Evolutionary conservation across 208 protist species (phyloP), one percentile per base, ranked within the genome.

Genomic region (Strigomonas galati): DNA sequence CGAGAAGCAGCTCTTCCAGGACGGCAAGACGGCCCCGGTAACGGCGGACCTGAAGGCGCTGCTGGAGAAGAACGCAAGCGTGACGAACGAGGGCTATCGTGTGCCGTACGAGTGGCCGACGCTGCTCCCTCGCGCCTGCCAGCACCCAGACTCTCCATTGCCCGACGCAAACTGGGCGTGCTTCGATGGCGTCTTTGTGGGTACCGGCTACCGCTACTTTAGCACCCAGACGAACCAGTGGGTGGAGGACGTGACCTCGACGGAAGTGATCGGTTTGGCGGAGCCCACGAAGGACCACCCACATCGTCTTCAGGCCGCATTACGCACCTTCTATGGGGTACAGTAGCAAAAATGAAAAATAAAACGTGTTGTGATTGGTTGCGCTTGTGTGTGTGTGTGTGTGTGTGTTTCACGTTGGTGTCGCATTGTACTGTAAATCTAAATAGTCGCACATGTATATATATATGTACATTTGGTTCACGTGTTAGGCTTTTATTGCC

Each of bases 131-230:
- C 59, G 49, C 24, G 82, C 83, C 10, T 78, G 84, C 2, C 66
- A 79, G 10, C 65, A 63, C 44, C 9, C 23, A 2, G 40, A 9
- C 32, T 4, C n/a, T 2, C 40, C 37, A n/a, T n/a, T n/a, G 35
- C 4, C 7, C 53, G 24, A 27, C 27, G 17, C n/a, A 1, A 48
- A 72, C 44, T 94, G 85, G 82, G 76, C 78, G 9, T 86, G 77
- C 62, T 95, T 91, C 66, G 87, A 95, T 62, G 85, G 80, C 44
- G 69, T 95, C 35, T 95, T 95, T 69, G 64, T 91, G 2, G 84
- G 82, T 9, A 61, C 78, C 61, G 68, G 72, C 44, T 95, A 95
- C 74, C 67, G 74, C 31, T 95, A 95, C 75, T 95, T 92, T 67
- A 92, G 89, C 77, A 91, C 85, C 0, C 35, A 71, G 2, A 95